These are phyloP conservation scores for Wickerhamomyces pijperi DNA, from an alignment of 805 yeast genomes.

Conservation along the genomic window DNA sequence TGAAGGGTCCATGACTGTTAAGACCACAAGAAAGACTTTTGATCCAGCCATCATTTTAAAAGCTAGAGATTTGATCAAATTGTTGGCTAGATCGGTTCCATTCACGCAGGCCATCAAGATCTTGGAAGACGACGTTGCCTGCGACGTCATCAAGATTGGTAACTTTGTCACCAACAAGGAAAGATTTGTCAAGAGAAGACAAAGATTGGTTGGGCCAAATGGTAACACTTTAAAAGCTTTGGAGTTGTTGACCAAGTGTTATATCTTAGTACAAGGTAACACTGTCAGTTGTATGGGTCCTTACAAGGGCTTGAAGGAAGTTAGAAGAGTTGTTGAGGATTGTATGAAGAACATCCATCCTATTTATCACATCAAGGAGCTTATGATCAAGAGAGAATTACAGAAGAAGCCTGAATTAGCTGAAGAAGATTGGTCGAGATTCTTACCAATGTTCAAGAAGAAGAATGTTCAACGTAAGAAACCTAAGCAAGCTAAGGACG, in stretches of 20 bases:
- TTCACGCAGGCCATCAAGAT: conserved; percentile 93
- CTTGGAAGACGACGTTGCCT: conserved; percentile 83
- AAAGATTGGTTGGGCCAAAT: conserved; percentile 90
- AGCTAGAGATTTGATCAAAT: conserved; percentile 89
- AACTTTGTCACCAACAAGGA: conserved; percentile 83
- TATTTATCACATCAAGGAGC: conserved; percentile 92
- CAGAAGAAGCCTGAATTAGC: conserved; percentile 94
- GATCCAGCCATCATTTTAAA: conserved; percentile 91
- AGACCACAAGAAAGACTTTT: conserved; percentile 87
- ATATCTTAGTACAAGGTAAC: conserved; percentile 92
- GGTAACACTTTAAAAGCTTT: conserved; percentile 95
- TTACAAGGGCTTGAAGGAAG: conserved; percentile 81
- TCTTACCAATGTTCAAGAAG: conserved; percentile 93
- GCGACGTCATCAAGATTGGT: conserved; percentile 94
- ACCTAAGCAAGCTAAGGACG: conserved; percentile 55
- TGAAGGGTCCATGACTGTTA: conserved; percentile 96
- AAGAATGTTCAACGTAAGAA: conserved; percentile 90
- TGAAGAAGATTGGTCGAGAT: conserved; percentile 93
- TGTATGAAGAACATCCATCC: conserved; percentile 97
- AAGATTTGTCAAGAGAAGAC: conserved; percentile 89
- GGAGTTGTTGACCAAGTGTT: conserved; percentile 90
- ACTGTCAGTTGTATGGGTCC: conserved; percentile 98
- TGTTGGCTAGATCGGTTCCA: conserved; percentile 92
- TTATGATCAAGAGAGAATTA: conserved; percentile 93
- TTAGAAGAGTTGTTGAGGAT: conserved; percentile 91